Base-by-base conservation (phyloP, 441 rosid species). In the Pelargonium myrrhifolium region DNA sequence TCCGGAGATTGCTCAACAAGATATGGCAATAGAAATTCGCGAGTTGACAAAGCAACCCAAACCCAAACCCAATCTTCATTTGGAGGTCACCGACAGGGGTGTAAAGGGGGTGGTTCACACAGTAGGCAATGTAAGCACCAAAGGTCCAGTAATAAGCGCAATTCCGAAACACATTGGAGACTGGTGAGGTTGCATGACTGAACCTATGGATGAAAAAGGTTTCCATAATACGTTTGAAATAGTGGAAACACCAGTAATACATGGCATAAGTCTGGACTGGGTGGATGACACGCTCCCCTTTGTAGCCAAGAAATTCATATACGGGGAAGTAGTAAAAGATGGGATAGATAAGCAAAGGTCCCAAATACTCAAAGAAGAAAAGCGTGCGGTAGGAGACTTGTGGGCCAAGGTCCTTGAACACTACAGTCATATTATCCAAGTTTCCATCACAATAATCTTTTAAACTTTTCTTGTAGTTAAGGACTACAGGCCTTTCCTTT, bases 321-420 rank as follows among this genome's bases (percentile, higher is more conserved):
- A 89, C 93, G 8, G 90, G 90, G 80, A 86, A 84, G 89, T 75
- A 89, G 87, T 93, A 91, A 73, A 91, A 91, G 68, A 86, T 42
- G 0, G 99, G 96, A 72, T 91, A 91, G 72, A 93, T 81, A 45
- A 93, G 49, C 79, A 93, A 73, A 58, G 97, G 99, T 68, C 97
- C 99, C 63, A 91, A 65, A 79, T 93, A 93, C 75, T 93, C 99
- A 0, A 71, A 93, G 92, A 93, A 91, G 86, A 93, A 93, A 71
- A 93, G 95, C 2, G 82, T 93, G 17, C 87, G 88, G 77, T 93
- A 91, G n/a, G 93, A 91, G 71, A 93, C 95, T 85, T 93, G 99
- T n/a, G 92, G 86, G 58, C 99, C 99, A 68, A 93, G 79, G 80
- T 93, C 99, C 86, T 89, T 93, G 75, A 93, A 86, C 68, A 91